Conservation (phyloP, 169 alveolate species). For the Plasmodium vinckei region DNA sequence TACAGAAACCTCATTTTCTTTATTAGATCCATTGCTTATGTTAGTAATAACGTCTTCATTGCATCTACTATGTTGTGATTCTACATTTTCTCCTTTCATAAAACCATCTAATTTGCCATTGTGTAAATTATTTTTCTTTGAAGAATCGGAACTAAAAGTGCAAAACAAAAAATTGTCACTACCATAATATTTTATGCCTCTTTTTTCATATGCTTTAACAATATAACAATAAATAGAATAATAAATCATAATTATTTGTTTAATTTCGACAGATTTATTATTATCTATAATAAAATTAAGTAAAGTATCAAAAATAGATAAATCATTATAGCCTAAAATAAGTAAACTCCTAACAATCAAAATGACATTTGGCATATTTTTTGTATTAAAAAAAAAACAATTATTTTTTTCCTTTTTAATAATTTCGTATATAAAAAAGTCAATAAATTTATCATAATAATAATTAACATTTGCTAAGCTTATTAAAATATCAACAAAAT, state of each 20-base stretch:
- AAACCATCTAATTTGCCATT: neutral
- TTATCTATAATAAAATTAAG: constrained; percentile 4
- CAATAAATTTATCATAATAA: constrained; percentile 24
- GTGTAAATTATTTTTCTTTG: neutral
- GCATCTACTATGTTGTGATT: neutral
- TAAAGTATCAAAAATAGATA: constrained; percentile 1
- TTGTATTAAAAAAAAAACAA: constrained; percentile 8
- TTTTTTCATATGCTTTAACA: neutral
- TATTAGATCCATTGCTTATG: neutral
- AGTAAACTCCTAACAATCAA: constrained; percentile 26
- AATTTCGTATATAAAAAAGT: constrained; percentile 23
- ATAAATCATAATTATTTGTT: constrained; percentile 54
- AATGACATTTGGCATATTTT: constrained; percentile 40
- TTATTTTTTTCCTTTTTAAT: neutral
- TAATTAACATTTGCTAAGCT: constrained; percentile 49
- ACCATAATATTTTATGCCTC: constrained; percentile 13
- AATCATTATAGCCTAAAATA: constrained; percentile 16
- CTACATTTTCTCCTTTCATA: neutral
- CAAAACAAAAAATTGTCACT: neutral
- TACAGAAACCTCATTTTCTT: neutral
- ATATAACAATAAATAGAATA: constrained; percentile 38
- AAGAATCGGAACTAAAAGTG: neutral
- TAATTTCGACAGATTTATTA: constrained; percentile 16
- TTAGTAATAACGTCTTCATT: neutral
- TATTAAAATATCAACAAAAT: constrained; percentile 40